Conservation (phyloP, 164 flowering plant species). For the Sextonia rubra region DNA sequence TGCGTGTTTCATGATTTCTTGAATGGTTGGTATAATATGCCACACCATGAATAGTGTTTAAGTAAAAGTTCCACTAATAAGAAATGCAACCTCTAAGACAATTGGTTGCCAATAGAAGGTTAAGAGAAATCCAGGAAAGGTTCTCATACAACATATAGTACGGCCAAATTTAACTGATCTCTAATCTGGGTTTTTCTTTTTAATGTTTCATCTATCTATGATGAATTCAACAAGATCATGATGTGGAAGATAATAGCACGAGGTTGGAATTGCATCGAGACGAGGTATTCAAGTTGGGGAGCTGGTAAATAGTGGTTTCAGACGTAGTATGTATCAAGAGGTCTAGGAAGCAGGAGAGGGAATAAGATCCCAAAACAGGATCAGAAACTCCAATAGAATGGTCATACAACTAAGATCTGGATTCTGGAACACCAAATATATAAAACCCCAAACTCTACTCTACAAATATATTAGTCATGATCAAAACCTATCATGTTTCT, state of each 20-base stretch:
- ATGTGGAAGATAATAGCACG: neutral
- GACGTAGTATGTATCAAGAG: neutral
- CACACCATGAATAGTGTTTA: neutral
- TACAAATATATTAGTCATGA: too few species aligned
- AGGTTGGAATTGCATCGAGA: too few species aligned
- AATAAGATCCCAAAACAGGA: neutral
- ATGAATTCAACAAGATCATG: neutral
- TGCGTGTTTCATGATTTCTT: neutral
- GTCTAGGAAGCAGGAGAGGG: neutral
- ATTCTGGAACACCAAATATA: neutral
- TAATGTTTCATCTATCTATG: neutral
- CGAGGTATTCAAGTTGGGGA: neutral
- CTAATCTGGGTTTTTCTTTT: neutral
- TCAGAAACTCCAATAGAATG: neutral
- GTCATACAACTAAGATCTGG: neutral
- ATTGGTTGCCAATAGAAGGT: neutral
- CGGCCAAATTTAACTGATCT: neutral
- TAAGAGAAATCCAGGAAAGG: neutral
- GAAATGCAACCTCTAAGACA: neutral
- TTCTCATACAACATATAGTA: too few species aligned
- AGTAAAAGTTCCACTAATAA: neutral
- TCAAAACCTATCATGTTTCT: neutral
- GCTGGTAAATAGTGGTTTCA: neutral
- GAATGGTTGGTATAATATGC: neutral
- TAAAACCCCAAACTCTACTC: too few species aligned